Evolutionary conservation across 345 rosid genomes (phyloP).

Genomic region (Gossypium stocksii): DNA sequence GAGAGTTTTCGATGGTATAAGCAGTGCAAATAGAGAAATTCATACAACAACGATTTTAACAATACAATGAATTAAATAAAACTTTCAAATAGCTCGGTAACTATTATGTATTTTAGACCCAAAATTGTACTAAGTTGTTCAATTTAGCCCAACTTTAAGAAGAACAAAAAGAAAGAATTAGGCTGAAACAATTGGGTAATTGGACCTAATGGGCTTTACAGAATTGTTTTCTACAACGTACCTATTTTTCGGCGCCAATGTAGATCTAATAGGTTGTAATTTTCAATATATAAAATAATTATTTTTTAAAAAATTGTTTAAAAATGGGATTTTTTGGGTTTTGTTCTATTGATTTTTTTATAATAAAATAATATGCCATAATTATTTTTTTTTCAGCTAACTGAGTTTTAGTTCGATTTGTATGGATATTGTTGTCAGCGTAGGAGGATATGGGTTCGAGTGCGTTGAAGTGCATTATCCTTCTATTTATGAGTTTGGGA

Average conservation of each 20-base stretch:
- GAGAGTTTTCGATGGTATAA: too few species aligned
- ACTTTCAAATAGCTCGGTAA: too few species aligned
- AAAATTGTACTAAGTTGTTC: background rate
- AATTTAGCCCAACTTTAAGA: background rate
- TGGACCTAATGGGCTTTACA: background rate
- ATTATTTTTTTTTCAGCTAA: rapidly evolving
- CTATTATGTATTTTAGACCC: background rate
- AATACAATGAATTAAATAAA: too few species aligned
- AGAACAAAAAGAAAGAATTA: background rate
- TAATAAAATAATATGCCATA: too few species aligned
- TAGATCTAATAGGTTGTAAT: background rate
- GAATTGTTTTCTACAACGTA: background rate
- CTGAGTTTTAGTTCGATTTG: too few species aligned
- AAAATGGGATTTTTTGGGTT: background rate
- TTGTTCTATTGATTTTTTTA: background rate
- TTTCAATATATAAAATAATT: too few species aligned
- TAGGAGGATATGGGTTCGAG: too few species aligned
- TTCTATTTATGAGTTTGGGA: too few species aligned
- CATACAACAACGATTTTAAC: too few species aligned
- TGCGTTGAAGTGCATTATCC: too few species aligned
- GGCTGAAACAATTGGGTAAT: background rate
- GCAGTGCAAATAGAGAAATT: too few species aligned
- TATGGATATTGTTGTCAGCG: too few species aligned
- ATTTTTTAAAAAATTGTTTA: background rate
- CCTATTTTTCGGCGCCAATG: background rate